Base-by-base conservation (phyloP, 805 yeast genomes). In the Candida endomychidarum region DNA sequence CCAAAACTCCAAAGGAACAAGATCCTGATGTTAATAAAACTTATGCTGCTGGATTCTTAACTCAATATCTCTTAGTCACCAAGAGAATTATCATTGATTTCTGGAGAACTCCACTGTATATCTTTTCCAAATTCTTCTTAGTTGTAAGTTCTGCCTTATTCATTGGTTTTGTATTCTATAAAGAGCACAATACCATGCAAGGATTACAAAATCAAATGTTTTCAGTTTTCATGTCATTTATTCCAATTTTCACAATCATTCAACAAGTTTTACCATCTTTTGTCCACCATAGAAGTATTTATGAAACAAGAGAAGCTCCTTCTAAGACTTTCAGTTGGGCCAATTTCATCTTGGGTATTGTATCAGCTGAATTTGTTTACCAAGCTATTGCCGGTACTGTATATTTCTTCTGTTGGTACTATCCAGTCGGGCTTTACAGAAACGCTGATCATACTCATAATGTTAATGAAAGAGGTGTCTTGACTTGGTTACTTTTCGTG, bases 101-200 rank as follows among this genome's bases (percentile, higher is more conserved):
- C 42, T 81, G 77, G 77, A 72, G 93, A 59, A 72, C 81, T 46
- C 83, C 81, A 5, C 54, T 65, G 19, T 83, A 84, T 55, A 70
- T 84, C 47, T 67, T 71, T 58, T 69, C 91, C 23, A 86, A 84
- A 62, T 49, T 78, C 17, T 65, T 69, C 51, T 72, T 84, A 61
- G 71, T 79, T 45, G 55, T 72, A 22, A 55, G 74, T 15, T 69
- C 80, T 31, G 78, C 86, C 24, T 54, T 85, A 12, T 80, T 82
- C 56, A 75, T 81, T 46, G 95, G 95, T 27, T 86, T 86, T 59
- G 67, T 78, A 0, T 86, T 80, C 61, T 81, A 75, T 63, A 81
- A 80, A 44, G 84, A 87, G 21, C 59, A 57, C 40, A 72, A 71
- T 6, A 74, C 87, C 10, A 57, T 72, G 33, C 87, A 66, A 62